Percentiles rank a stretch among this genome's conserved stretches.
Evolutionary conservation across 2,329 filamentous ascomycete genomes (phyloP).

Genomic region (Claviceps humidiphila): DNA sequence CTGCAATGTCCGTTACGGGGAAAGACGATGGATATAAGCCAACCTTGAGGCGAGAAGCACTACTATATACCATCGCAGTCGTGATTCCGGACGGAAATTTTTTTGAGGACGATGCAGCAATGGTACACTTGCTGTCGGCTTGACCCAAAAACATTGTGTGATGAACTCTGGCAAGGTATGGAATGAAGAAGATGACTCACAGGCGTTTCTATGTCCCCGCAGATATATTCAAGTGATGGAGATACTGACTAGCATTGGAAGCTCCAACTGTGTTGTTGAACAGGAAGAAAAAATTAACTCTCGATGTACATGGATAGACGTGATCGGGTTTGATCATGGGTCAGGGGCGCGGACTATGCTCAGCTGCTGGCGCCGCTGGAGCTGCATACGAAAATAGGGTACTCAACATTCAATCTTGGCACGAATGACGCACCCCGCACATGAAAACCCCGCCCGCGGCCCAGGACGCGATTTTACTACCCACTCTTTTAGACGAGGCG

Average conservation of each 20-base stretch:
- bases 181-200: background rate
- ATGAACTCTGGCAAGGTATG: background rate
- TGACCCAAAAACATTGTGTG: background rate
- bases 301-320: no score
- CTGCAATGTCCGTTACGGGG: background rate
- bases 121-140: background rate
- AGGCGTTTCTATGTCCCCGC: background rate
- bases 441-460: background rate
- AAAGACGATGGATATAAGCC: background rate
- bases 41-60: background rate
- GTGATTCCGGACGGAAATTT: slow-evolving; percentile 1
- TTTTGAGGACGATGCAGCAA: background rate
- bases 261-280: no score
- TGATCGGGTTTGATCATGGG: background rate
- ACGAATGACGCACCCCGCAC: background rate
- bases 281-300: no score
- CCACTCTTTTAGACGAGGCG: background rate
- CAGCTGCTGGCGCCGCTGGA: background rate
- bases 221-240: no score
- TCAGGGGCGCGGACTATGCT: background rate
- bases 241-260: no score
- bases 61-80: slow-evolving; percentile 1
- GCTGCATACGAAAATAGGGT: background rate
- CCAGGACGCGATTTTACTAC: background rate
- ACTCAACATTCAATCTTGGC: background rate